A percentile compares a stretch with the other conserved stretches of the same genome.
phyloP scores from a whole-genome alignment of 2,329 filamentous ascomycete species.

The Waltergamsia citrina region DNA sequence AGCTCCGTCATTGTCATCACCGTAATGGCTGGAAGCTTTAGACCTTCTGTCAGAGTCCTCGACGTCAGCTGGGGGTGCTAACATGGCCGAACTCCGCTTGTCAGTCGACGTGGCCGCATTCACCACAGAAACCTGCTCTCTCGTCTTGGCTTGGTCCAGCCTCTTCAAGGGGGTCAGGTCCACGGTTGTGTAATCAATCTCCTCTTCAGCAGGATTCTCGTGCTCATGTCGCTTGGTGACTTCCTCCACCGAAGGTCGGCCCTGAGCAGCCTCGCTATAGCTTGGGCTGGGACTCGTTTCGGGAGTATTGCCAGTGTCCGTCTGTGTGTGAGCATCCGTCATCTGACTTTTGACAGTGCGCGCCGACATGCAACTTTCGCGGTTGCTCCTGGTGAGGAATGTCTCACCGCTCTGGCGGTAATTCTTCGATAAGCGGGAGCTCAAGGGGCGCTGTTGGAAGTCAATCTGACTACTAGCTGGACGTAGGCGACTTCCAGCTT shows the following conservation, averaged over 20 bases:
- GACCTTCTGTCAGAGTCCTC: slow-evolving; percentile 14
- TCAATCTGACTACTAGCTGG: slow-evolving; percentile 76
- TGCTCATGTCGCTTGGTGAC: slow-evolving; percentile 1
- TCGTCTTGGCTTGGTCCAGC: slow-evolving; percentile 23
- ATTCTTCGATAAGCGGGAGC: slow-evolving; percentile 28
- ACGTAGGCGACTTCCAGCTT: slow-evolving; percentile 64
- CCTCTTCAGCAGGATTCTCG: slow-evolving; percentile 38
- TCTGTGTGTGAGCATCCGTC: slow-evolving; percentile 61
- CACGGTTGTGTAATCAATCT: slow-evolving; percentile 51
- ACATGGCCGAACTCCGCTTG: neutral
- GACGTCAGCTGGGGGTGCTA: slow-evolving; percentile 5
- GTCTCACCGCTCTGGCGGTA: slow-evolving; percentile 64
- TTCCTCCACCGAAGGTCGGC: slow-evolving; percentile 29
- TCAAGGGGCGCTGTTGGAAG: slow-evolving; percentile 37
- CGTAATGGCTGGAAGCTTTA: slow-evolving; percentile 16
- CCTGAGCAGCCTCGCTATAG: slow-evolving; percentile 42
- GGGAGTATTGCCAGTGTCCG: slow-evolving; percentile 36
- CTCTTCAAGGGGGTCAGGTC: slow-evolving; percentile 40
- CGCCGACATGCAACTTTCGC: slow-evolving; percentile 67
- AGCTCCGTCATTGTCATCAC: slow-evolving; percentile 9
- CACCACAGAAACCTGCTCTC: slow-evolving; percentile 8
- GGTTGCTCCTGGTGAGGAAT: slow-evolving; percentile 46
- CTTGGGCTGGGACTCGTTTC: slow-evolving; percentile 45
- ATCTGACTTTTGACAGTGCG: slow-evolving; percentile 60
- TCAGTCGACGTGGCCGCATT: slow-evolving; percentile 1